A percentile compares a stretch with the other conserved stretches of the same genome.
These are phyloP conservation scores for Phytophthora idaei DNA, from an alignment of 352 stramenopile genomes.

Conservation along the genomic window DNA sequence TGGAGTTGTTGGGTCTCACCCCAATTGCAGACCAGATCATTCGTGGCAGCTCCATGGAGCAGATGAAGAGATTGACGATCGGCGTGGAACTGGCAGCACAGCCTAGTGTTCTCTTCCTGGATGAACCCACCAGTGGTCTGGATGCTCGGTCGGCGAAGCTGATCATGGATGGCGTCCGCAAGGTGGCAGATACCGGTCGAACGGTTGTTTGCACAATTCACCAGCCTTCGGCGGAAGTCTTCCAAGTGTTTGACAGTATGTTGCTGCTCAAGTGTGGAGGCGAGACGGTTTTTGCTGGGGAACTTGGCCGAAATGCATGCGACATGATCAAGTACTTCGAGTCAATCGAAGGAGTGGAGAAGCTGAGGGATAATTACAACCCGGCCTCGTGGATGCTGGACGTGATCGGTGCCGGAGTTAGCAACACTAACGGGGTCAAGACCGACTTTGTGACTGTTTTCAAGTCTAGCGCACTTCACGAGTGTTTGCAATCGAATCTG, in stretches of 20 bases:
- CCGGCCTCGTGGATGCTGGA: not conserved
- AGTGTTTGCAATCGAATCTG: not conserved
- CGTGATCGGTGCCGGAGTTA: not conserved
- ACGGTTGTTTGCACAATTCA: not conserved
- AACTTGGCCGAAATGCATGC: not conserved
- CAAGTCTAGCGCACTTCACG: not conserved
- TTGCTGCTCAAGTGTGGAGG: not conserved
- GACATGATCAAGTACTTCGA: not conserved
- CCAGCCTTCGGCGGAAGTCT: not conserved
- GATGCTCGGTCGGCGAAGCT: not conserved
- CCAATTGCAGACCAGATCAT: not conserved
- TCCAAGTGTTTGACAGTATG: not conserved
- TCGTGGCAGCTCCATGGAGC: not conserved
- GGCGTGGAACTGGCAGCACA: not conserved
- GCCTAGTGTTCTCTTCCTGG: not conserved
- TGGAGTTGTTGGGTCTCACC: not conserved
- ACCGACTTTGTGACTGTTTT: not conserved
- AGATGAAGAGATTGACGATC: slow-evolving; percentile 2
- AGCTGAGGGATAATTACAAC: not conserved
- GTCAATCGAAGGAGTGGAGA: not conserved
- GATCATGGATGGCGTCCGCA: not conserved
- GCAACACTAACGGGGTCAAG: not conserved
- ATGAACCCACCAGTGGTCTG: not conserved
- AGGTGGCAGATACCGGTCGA: not conserved
- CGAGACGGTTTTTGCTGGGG: not conserved